Evolutionary conservation across 2,329 filamentous ascomycete species (phyloP).

Genomic region (Trichoderma sp.): DNA sequence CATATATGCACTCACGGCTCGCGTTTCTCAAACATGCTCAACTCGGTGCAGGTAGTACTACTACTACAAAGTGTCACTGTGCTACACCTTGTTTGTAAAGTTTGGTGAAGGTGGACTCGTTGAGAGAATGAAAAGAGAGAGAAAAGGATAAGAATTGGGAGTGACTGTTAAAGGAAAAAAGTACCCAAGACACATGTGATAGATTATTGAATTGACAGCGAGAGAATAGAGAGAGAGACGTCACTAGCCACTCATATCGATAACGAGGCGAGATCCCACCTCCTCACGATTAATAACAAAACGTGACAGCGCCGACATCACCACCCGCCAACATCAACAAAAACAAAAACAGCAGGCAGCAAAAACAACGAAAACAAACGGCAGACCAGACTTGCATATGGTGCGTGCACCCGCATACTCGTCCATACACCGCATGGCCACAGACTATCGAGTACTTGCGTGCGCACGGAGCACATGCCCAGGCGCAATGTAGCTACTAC

Average conservation of each 20-base stretch:
- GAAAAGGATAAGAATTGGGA: neutral
- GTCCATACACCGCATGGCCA: neutral
- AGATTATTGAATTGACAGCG: neutral
- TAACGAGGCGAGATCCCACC: conserved; percentile 10
- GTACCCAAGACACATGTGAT: neutral
- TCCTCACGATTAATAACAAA: neutral
- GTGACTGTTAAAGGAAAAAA: neutral
- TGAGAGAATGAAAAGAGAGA: neutral
- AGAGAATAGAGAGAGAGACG: too few relatives aligned
- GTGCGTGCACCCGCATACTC: neutral
- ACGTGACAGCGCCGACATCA: conserved; percentile 4
- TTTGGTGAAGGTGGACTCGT: neutral
- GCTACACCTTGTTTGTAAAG: neutral
- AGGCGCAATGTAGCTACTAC: neutral
- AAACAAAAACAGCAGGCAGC: neutral
- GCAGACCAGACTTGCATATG: neutral
- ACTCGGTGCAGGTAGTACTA: neutral
- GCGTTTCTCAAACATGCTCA: conserved; percentile 2
- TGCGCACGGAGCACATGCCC: neutral
- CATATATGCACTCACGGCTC: neutral
- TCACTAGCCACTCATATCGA: neutral
- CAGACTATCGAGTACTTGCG: conserved; percentile 1
- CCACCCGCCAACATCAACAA: neutral
- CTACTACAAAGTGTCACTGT: neutral
- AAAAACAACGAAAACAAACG: neutral